A percentile compares a stretch with the other conserved stretches of the same genome.
phyloP scores from a whole-genome alignment of 1,139 yeast species.

The Waltiozyma sp. region DNA sequence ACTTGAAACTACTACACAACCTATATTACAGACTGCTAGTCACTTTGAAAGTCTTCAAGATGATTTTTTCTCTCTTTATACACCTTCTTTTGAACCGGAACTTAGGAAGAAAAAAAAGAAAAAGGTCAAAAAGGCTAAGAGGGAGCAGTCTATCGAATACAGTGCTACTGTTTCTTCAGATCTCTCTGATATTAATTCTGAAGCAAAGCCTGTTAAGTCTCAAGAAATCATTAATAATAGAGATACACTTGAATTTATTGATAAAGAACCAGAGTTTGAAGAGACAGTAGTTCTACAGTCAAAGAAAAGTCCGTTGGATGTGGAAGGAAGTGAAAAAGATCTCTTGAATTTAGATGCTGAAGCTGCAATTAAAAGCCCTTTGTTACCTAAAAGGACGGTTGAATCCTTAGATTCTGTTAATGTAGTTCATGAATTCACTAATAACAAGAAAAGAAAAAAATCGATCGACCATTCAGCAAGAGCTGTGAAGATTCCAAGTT shows the following conservation, averaged over 20 bases:
- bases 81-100: neutral
- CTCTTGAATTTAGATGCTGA: neutral
- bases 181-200: slow-evolving; percentile 2
- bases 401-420: neutral
- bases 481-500: neutral
- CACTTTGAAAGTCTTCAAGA: slow-evolving; percentile 9
- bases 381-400: neutral
- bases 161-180: neutral
- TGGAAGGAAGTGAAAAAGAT: neutral
- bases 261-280: neutral
- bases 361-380: neutral
- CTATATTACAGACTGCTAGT: neutral
- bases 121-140: slow-evolving; percentile 5
- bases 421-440: neutral
- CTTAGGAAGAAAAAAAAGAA: slow-evolving; percentile 12
- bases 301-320: neutral
- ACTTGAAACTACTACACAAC: neutral
- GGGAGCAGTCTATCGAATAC: neutral
- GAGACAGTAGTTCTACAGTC: neutral
- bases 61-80: slow-evolving; percentile 16
- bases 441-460: neutral
- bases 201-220: no score
- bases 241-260: neutral
- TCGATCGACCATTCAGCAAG: neutral
- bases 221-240: no score